Percentiles rank a stretch among this genome's conserved stretches.
phyloP scores from a whole-genome alignment of 2,329 filamentous ascomycete species.

The Periconia macrospinosa region DNA sequence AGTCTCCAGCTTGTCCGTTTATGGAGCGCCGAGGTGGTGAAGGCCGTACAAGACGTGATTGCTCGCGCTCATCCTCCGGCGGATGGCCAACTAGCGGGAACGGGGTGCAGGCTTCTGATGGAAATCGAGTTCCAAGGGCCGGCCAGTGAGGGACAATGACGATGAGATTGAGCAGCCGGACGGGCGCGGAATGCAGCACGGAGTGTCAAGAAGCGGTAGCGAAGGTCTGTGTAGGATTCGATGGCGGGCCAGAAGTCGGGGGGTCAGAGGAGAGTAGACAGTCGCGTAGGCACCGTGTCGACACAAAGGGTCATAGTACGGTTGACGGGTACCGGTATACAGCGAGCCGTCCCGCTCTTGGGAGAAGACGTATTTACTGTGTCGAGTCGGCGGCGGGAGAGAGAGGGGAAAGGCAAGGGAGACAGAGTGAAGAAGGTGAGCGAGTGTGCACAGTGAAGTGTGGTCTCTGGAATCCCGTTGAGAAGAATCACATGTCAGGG shows the following conservation, averaged over 20 bases:
- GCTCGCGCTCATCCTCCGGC: slow-evolving; percentile 5
- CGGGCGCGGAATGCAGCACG: not conserved
- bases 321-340: no score
- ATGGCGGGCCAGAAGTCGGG: not conserved
- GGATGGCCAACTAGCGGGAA: slow-evolving; percentile 2
- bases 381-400: no score
- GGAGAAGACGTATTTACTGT: not conserved
- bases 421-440: not conserved
- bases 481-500: not conserved
- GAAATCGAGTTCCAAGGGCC: not conserved
- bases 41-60: not conserved
- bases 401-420: not conserved
- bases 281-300: not conserved
- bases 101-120: not conserved
- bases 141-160: not conserved
- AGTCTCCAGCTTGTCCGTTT: slow-evolving; percentile 32
- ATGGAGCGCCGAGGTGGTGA: not conserved
- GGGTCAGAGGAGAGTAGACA: not conserved
- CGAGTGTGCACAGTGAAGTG: not conserved
- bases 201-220: not conserved
- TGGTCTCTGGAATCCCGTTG: not conserved
- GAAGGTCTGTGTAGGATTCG: not conserved
- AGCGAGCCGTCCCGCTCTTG: no score
- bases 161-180: not conserved
- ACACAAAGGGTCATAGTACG: not conserved